Evolutionary conservation across 257 asterid genomes (phyloP).

Genomic region (Solanum clarkiae): DNA sequence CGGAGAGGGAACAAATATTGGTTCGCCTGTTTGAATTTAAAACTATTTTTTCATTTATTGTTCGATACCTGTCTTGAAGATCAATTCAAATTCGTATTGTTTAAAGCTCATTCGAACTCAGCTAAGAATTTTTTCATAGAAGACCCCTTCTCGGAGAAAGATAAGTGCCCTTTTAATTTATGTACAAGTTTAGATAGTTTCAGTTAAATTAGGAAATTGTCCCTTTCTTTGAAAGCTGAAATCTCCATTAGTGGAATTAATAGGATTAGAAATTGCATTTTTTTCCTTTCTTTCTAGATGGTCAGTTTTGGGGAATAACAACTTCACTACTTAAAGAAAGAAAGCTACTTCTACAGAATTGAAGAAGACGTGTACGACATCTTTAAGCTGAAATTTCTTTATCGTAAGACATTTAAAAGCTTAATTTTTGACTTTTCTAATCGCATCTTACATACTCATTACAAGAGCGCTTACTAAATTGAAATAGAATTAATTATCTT

Average conservation of each 20-base stretch:
- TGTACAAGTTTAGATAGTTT: background rate
- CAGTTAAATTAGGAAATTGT: background rate
- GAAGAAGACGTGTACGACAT: background rate
- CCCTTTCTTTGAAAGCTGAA: background rate
- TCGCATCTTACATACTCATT: too few relatives aligned
- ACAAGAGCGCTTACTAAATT: too few relatives aligned
- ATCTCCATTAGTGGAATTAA: background rate
- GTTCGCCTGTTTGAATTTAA: too few relatives aligned
- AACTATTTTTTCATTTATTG: too few relatives aligned
- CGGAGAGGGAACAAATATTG: background rate
- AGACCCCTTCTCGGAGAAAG: background rate
- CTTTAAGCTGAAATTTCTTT: background rate
- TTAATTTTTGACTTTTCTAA: background rate
- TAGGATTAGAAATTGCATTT: background rate
- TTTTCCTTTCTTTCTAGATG: background rate
- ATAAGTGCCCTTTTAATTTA: background rate
- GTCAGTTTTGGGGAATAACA: background rate
- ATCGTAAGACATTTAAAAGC: background rate
- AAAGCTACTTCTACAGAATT: background rate
- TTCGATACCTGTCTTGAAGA: background rate
- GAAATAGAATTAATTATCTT: too few relatives aligned
- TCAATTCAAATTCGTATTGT: background rate
- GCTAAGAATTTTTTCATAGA: too few relatives aligned
- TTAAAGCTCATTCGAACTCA: background rate
- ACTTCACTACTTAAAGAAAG: background rate